Evolutionary conservation across 2,329 filamentous ascomycete species (phyloP).

Genomic region (Bipolaris gigantea): DNA sequence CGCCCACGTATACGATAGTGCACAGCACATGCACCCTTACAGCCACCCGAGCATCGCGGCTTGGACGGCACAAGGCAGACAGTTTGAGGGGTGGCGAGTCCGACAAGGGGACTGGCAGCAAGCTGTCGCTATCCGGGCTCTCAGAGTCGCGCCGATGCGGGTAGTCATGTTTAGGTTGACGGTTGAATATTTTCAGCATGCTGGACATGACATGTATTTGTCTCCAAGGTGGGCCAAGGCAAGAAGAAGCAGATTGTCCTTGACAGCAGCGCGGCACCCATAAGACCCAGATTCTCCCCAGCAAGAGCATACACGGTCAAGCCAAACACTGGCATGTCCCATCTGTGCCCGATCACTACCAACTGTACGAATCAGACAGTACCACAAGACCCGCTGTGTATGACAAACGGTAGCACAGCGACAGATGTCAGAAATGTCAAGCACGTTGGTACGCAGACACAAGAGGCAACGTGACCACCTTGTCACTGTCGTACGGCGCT

Average conservation of each 20-base stretch:
- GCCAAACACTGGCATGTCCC: neutral
- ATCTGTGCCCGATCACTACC: neutral
- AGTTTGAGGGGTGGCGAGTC: constrained; percentile 4
- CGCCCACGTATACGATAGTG: constrained; percentile 23
- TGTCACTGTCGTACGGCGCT: neutral
- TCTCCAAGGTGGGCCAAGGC: no score
- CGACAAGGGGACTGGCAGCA: constrained; percentile 12
- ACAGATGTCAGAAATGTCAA: constrained; percentile 6
- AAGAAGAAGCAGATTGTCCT: neutral
- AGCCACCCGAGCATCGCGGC: constrained; percentile 11
- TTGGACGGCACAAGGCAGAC: constrained; percentile 2
- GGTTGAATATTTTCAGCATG: constrained; percentile 16
- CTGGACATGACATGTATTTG: neutral
- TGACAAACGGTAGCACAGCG: constrained; percentile 1
- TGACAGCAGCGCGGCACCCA: neutral
- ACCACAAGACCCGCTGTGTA: constrained; percentile 3
- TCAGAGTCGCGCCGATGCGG: constrained; percentile 14
- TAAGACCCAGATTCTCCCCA: neutral
- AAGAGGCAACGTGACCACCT: neutral
- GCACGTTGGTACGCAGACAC: constrained; percentile 12
- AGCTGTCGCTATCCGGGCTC: constrained; percentile 17
- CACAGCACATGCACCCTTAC: constrained; percentile 20
- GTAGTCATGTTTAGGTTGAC: constrained; percentile 9
- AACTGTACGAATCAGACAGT: neutral
- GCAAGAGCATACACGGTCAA: neutral